Evolutionary conservation across 441 rosid species (phyloP).

Genomic region (Erodium chrysanthum): DNA sequence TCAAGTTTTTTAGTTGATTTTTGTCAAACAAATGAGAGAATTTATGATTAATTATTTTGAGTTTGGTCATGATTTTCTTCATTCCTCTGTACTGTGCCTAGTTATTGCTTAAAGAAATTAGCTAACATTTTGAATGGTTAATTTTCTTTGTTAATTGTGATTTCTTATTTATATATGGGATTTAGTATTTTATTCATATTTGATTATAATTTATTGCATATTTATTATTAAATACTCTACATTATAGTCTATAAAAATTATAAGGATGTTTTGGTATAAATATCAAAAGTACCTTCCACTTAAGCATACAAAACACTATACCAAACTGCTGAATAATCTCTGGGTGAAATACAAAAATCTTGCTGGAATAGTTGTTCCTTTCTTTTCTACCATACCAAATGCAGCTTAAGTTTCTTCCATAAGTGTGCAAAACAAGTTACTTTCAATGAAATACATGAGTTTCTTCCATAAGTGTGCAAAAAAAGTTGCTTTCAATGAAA

Average conservation of each 20-base stretch:
- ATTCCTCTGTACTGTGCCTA: neutral
- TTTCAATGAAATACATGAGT: neutral
- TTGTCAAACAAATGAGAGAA: neutral
- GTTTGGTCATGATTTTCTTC: neutral
- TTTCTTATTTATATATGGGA: too few relatives aligned
- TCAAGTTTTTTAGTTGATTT: neutral
- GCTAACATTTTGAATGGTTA: neutral
- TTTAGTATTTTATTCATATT: neutral
- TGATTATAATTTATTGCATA: neutral
- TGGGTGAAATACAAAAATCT: neutral
- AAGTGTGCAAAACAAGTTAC: neutral
- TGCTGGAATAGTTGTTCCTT: neutral
- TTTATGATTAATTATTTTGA: neutral
- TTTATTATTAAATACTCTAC: neutral
- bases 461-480: neutral
- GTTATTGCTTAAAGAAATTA: neutral
- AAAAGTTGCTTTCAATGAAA: neutral
- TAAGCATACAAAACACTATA: neutral
- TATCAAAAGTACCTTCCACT: neutral
- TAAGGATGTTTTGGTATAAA: neutral
- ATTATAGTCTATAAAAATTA: neutral
- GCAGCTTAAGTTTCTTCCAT: neutral
- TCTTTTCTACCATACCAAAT: neutral
- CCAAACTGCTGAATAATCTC: neutral
- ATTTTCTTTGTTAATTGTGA: neutral